phyloP scores from a whole-genome alignment of 306 rosid genomes.

The Oemleria cerasiformis region DNA sequence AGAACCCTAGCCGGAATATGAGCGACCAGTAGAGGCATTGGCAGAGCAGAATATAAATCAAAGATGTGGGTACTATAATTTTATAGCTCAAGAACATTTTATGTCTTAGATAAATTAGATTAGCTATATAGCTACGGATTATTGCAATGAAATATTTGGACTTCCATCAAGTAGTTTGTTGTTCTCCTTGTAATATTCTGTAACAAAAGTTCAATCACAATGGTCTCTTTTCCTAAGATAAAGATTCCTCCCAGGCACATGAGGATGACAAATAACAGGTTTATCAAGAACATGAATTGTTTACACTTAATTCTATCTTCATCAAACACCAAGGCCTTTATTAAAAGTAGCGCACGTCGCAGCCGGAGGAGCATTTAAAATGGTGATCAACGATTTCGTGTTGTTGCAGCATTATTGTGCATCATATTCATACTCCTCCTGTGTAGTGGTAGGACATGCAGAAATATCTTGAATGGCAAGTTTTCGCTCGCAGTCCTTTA shows the following conservation, averaged over 20 bases:
- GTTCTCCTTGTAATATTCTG: not conserved
- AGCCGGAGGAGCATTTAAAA: not conserved
- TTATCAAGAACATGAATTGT: slow-evolving; percentile 2
- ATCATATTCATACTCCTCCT: not conserved
- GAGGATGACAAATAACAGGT: not conserved
- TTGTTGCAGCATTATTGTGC: slow-evolving; percentile 8
- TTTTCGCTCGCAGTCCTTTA: not conserved
- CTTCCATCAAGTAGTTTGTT: not conserved
- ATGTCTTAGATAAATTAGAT: no score
- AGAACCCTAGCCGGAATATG: not conserved
- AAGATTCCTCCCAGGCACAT: no score
- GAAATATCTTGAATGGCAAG: not conserved
- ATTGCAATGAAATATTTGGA: not conserved
- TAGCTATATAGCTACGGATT: no score
- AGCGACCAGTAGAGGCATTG: not conserved
- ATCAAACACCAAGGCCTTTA: not conserved
- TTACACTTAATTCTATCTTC: not conserved
- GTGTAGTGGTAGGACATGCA: not conserved
- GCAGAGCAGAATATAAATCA: no score
- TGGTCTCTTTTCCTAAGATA: no score
- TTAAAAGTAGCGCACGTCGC: not conserved
- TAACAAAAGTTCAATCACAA: not conserved
- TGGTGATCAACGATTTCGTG: slow-evolving; percentile 6
- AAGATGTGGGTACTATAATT: no score
- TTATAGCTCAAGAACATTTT: no score